Evolutionary conservation across 768 basidiomycete genomes (phyloP), one percentile per base, ranked within the genome.

Genomic region (Lactarius pseudohatsudake): DNA sequence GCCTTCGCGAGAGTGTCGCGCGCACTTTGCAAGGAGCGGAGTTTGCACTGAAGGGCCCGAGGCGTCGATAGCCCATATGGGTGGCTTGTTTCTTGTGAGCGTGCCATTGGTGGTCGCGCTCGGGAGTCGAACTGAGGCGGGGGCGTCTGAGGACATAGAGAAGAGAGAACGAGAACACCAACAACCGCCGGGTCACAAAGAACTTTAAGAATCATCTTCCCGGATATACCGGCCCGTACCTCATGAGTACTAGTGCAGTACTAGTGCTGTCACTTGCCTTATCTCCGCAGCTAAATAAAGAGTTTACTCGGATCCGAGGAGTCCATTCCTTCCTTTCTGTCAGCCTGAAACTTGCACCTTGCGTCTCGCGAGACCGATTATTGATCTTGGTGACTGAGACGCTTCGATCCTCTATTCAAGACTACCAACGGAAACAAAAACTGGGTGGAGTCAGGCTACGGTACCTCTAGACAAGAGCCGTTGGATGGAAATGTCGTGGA

Each of bases 1-100:
- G 55, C 78, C 65, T 13, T 78, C 78, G 38, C 82, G 81, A 38
- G 78, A 76, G 62, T 84, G 77, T 67, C 82, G 77, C 18, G 82
- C 81, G 73, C 91, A 92, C 73, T 86, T 86, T 26, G 84, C 78
- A 6, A 80, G 77, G 3, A 85, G 77, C 0, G 88, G 84, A 0
- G 82, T 76, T 1, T 77, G 72, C 16, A 77, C 72, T 1, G 78
- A 76, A 3, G 78, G 68, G 13, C 74, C 76, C 5, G 84, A 75
- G 9, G 80, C 70, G 26, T 83, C 79, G 26, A 91, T 80, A 9
- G 87, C 76, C 91, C 91, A 92, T 0, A 91, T 84, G 2, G 88
- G 85, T 8, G 85, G 81, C 62, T 79, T 82, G 26, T 70, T 76
- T 62, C 62, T 70, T 10, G 40, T 30, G 10, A 59, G 54, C 28